Evolutionary conservation across 805 yeast genomes (phyloP), one percentile per base, ranked within the genome.

Genomic region (Ogataea pilisensis): DNA sequence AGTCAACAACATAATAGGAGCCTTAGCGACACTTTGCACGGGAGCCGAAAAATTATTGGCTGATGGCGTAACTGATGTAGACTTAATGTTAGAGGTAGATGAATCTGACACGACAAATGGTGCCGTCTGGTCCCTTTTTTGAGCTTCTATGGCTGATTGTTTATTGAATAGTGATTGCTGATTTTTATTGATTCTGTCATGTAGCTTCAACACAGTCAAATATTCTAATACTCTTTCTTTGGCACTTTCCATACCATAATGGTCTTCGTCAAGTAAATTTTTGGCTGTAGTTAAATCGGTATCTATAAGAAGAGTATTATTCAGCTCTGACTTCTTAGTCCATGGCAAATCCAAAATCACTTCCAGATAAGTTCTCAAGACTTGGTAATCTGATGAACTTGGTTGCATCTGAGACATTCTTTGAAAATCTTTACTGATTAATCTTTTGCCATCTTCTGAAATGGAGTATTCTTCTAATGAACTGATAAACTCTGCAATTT

Each of bases 1-100:
- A 5, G 86, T 87, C 42, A 88, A 71, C 61, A 88, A 69, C 31
- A 88, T 61, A 33, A 88, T 87, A 6, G 96, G 96, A 1, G 95
- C 76, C 54, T 57, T 61, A 4, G 51, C 21, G 8, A 26, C 14
- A 11, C 36, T 21, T 30, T 16, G 39, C 11, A 22, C 32, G 18
- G 14, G 22, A 16, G 17, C 11, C 28, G 16, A 35, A 6, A 24
- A 30, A 14, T 2, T 16, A 14, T 31, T 11, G 6, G 14, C 19
- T 19, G 27, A 14, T 19, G 8, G 24, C 11, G 31, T 7, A 12
- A 13, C 13, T 17, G 11, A 5, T 13, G 16, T n/a, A 5, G 4
- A 11, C 14, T 17, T 24, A 12, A 16, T 20, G 7, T 25, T 8
- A 11, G 22, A 13, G 5, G 13, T 25, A n/a, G 13, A 9, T 2